Evolutionary conservation across 2,329 filamentous ascomycete species (phyloP).

Genomic region (Pseudogymnoascus sp.): DNA sequence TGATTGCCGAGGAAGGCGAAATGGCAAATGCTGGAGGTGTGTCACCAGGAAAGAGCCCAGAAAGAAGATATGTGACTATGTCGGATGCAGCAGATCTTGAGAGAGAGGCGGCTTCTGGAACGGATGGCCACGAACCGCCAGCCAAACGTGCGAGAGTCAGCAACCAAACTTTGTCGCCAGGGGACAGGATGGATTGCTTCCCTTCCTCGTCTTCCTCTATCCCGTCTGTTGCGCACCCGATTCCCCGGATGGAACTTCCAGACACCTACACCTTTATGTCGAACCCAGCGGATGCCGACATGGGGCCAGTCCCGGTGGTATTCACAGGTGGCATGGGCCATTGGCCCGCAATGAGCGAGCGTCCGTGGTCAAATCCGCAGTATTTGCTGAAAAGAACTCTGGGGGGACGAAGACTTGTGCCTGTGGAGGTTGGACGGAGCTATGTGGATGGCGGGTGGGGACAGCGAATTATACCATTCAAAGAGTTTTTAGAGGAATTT

Average conservation of each 20-base stretch:
- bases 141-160: slow-evolving; percentile 20
- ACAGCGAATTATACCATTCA: slow-evolving; percentile 70
- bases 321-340: slow-evolving; percentile 55
- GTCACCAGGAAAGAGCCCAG: too few species aligned
- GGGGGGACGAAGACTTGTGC: slow-evolving; percentile 69
- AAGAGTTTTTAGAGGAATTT: slow-evolving; percentile 51
- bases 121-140: background rate
- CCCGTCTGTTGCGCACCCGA: slow-evolving; percentile 35
- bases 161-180: background rate
- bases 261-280: slow-evolving; percentile 54
- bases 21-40: background rate
- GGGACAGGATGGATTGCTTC: slow-evolving; percentile 14
- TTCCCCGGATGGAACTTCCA: slow-evolving; percentile 37
- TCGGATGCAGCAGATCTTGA: background rate
- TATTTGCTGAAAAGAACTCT: slow-evolving; percentile 73
- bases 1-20: background rate
- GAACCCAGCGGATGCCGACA: slow-evolving; percentile 29
- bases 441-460: slow-evolving; percentile 84
- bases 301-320: slow-evolving; percentile 53
- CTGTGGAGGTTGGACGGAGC: slow-evolving; percentile 75
- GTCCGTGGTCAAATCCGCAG: slow-evolving; percentile 61
- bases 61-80: background rate
- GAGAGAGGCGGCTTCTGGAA: background rate
- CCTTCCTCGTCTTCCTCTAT: slow-evolving; percentile 28
- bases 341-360: slow-evolving; percentile 69